Evolutionary conservation across 2,329 filamentous ascomycete species (phyloP).

Genomic region (Nemania sp.): DNA sequence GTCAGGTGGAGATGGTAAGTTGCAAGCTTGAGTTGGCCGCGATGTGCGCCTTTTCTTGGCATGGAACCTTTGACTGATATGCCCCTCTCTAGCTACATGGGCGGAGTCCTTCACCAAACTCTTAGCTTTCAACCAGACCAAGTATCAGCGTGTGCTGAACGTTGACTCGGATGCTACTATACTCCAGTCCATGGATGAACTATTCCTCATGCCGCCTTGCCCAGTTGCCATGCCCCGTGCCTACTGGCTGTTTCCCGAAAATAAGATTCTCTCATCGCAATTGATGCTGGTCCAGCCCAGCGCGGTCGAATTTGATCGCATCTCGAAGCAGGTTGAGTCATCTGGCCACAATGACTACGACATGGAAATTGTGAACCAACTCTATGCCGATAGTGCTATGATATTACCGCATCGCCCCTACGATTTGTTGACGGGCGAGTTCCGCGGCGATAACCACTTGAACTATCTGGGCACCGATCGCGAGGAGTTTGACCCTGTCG

Average conservation of each 20-base stretch:
- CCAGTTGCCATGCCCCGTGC: conserved; percentile 70
- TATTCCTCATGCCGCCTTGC: conserved; percentile 66
- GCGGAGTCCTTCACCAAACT: conserved; percentile 69
- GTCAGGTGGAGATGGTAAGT: conserved; percentile 43
- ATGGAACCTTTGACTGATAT: conserved; percentile 7
- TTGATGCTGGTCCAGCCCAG: conserved; percentile 66
- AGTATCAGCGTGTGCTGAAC: conserved; percentile 57
- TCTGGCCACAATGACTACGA: conserved; percentile 53
- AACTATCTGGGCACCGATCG: conserved; percentile 44
- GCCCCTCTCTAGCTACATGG: conserved; percentile 55
- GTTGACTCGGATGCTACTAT: conserved; percentile 66
- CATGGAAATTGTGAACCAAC: conserved; percentile 69
- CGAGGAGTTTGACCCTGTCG: conserved; percentile 61
- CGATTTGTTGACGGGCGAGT: conserved; percentile 64
- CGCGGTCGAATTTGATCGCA: conserved; percentile 48
- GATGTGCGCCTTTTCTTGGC: not conserved
- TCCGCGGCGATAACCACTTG: conserved; percentile 54
- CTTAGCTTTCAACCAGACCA: conserved; percentile 67
- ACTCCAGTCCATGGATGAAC: conserved; percentile 67
- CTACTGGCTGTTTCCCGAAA: conserved; percentile 66
- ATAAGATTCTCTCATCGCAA: conserved; percentile 60
- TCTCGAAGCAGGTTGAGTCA: conserved; percentile 41
- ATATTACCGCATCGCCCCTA: conserved; percentile 67
- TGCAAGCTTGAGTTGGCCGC: too few species aligned
- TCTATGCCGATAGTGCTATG: conserved; percentile 61